phyloP scores from a whole-genome alignment of 306 rosid genomes.

The Cucurbita argyrosperma region DNA sequence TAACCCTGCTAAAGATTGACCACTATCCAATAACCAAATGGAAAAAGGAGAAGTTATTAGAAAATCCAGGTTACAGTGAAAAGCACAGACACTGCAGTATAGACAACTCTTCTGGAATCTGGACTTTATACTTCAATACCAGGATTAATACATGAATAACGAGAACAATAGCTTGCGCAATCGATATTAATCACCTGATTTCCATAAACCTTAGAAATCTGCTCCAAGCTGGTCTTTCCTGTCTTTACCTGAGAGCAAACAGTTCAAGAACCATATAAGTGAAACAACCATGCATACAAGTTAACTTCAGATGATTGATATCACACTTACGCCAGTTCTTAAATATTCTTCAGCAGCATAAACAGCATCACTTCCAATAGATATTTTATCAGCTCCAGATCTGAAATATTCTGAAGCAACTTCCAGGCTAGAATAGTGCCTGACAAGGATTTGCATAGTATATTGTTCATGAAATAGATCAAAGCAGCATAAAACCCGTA shows the following conservation, averaged over 20 bases:
- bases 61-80: not conserved
- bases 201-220: slow-evolving; percentile 87
- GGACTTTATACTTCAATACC: not conserved
- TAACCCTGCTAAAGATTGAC: not conserved
- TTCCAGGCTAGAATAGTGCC: slow-evolving; percentile 93
- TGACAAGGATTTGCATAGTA: slow-evolving; percentile 9
- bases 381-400: slow-evolving; percentile 97
- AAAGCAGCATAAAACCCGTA: not conserved
- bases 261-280: slow-evolving; percentile 15
- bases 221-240: slow-evolving; percentile 90
- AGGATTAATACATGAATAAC: not conserved
- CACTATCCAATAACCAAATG: not conserved
- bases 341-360: slow-evolving; percentile 90
- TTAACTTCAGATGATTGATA: not conserved
- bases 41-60: not conserved
- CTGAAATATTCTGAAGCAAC: slow-evolving; percentile 98
- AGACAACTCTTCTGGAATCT: not conserved
- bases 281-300: not conserved
- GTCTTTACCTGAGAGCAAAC: slow-evolving; percentile 47
- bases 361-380: slow-evolving; percentile 95
- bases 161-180: not conserved
- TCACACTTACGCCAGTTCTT: slow-evolving; percentile 61
- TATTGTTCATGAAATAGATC: not conserved
- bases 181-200: slow-evolving; percentile 51
- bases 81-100: not conserved